Evolutionary conservation across 768 basidiomycete genomes (phyloP).

Genomic region (Serendipita sp.): DNA sequence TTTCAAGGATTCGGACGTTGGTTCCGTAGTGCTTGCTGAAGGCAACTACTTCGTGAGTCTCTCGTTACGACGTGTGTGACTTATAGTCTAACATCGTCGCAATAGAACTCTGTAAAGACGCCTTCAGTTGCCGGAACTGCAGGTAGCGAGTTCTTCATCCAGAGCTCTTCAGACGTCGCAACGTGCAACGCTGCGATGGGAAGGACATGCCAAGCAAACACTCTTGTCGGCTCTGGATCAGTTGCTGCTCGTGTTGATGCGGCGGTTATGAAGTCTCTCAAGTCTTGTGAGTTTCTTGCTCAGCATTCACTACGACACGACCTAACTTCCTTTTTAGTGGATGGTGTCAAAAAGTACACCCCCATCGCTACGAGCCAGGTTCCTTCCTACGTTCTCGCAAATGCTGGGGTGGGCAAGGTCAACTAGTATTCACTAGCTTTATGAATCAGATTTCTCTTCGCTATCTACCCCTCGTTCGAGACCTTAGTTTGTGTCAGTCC

Average conservation of each 20-base stretch:
- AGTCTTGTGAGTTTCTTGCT: neutral
- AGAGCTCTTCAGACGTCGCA: neutral
- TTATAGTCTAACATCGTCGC: neutral
- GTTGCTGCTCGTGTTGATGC: neutral
- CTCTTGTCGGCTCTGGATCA: neutral
- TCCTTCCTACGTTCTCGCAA: conserved; percentile 5
- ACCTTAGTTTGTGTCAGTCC: too few relatives aligned
- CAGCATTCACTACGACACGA: too few relatives aligned
- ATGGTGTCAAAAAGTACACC: neutral
- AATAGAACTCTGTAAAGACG: conserved; percentile 1
- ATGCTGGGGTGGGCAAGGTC: conserved; percentile 7
- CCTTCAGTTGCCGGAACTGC: conserved; percentile 3
- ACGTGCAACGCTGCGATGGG: neutral
- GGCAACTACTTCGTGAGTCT: conserved; percentile 5
- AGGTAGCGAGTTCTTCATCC: neutral
- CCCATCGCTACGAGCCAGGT: neutral
- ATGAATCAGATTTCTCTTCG: too few relatives aligned
- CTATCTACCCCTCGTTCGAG: too few relatives aligned
- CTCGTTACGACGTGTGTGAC: neutral
- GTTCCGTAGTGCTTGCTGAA: conserved; percentile 1
- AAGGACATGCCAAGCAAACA: conserved; percentile 6
- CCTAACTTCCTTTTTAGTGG: neutral
- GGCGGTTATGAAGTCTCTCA: neutral
- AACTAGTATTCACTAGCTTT: neutral
- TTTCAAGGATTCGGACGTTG: neutral